Percentiles rank a stretch among this genome's conserved stretches.
phyloP scores from a whole-genome alignment of 1,284 basidiomycete genomes.

The Phlebopus sp. region DNA sequence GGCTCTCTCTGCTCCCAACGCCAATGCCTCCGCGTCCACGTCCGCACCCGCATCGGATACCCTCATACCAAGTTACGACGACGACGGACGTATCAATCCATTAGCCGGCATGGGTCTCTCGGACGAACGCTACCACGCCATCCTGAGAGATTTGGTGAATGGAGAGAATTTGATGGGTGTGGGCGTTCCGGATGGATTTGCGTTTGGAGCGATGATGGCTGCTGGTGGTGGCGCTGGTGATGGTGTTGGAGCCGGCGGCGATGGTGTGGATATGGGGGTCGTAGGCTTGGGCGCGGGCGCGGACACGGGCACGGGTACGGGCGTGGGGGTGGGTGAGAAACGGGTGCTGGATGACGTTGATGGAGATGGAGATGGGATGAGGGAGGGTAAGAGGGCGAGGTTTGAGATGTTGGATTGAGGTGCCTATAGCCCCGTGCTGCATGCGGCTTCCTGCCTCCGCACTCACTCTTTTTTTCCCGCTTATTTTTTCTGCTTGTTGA shows the following conservation, averaged over 20 bases:
- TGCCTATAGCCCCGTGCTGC: too few species aligned
- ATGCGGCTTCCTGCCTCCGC: too few species aligned
- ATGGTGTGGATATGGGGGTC: constrained; percentile 15
- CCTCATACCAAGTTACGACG: constrained; percentile 33
- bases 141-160: constrained; percentile 62
- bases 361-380: constrained; percentile 40
- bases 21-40: background rate
- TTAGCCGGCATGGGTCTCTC: constrained; percentile 73
- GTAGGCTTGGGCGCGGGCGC: constrained; percentile 35
- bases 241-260: constrained; percentile 14
- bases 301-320: constrained; percentile 13
- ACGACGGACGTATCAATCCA: constrained; percentile 63
- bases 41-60: constrained; percentile 13
- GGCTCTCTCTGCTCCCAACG: background rate
- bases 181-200: constrained; percentile 31
- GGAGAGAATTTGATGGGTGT: constrained; percentile 51
- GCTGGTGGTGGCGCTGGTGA: constrained; percentile 23
- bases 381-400: constrained; percentile 61
- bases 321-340: constrained; percentile 37
- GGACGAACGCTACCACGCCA: constrained; percentile 71
- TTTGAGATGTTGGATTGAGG: constrained; percentile 68
- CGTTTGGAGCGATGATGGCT: constrained; percentile 31
- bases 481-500: too few species aligned
- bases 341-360: constrained; percentile 45
- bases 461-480: too few species aligned